phyloP scores from a whole-genome alignment of 2,329 filamentous ascomycete genomes.

The Aspergillus udagawae region DNA sequence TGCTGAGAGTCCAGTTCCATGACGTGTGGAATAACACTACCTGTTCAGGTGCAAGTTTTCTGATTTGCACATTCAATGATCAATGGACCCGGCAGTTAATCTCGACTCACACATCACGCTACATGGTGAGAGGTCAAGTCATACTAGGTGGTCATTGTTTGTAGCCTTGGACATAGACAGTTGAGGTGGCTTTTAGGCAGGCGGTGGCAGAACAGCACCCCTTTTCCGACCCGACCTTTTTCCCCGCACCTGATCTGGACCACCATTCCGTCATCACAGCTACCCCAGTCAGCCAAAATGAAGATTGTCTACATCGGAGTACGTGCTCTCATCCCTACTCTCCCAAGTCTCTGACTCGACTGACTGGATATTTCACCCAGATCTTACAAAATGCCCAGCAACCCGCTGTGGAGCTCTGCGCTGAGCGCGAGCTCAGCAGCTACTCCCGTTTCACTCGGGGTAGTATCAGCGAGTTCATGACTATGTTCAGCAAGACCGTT shows the following conservation, averaged over 20 bases:
- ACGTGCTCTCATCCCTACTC: conserved; percentile 34
- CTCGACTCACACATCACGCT: background rate
- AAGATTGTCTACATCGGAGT: conserved; percentile 87
- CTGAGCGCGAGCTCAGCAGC: conserved; percentile 70
- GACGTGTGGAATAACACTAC: too few species aligned
- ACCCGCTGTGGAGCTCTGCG: conserved; percentile 71
- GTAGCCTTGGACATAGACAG: background rate
- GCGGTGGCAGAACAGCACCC: background rate
- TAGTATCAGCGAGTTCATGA: conserved; percentile 68
- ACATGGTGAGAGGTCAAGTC: background rate
- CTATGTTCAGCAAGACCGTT: conserved; percentile 79
- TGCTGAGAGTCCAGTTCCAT: too few species aligned
- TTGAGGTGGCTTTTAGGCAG: too few species aligned
- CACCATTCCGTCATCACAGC: background rate
- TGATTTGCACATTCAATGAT: too few species aligned
- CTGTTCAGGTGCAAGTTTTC: too few species aligned
- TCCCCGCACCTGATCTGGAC: background rate
- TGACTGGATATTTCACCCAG: conserved; percentile 41
- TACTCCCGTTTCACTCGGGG: conserved; percentile 74
- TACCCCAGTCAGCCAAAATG: conserved; percentile 53
- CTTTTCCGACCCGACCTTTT: background rate
- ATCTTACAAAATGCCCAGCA: conserved; percentile 75
- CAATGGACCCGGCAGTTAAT: too few species aligned
- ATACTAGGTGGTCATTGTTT: background rate
- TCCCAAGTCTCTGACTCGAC: background rate